A percentile compares a stretch with the other conserved stretches of the same genome.
phyloP scores from a whole-genome alignment of 176 grass and related monocot genomes.

The Hordeum marinum region DNA sequence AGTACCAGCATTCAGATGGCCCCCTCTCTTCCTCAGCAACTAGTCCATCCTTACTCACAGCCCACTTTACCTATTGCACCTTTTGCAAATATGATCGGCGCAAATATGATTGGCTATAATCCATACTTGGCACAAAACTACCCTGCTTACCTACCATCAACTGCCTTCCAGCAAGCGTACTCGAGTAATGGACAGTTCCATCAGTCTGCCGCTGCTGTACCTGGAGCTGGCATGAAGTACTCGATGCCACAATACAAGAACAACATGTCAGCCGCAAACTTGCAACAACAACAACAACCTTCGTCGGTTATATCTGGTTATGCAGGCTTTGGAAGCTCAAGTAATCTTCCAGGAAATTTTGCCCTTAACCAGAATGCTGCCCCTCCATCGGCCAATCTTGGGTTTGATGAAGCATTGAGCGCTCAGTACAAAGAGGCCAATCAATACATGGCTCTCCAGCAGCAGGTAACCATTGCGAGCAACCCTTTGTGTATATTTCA shows the following conservation, averaged over 20 bases:
- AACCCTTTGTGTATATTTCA: neutral
- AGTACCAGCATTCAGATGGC: constrained; percentile 44
- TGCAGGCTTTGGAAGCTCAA: constrained; percentile 77
- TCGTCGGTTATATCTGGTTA: constrained; percentile 69
- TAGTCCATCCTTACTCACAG: constrained; percentile 92
- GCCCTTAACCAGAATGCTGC: constrained; percentile 55
- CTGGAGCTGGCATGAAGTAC: constrained; percentile 80
- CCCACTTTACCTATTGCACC: constrained; percentile 69
- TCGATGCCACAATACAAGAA: constrained; percentile 81
- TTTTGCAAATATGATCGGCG: constrained; percentile 79
- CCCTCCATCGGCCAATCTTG: constrained; percentile 55
- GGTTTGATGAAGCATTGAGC: constrained; percentile 79
- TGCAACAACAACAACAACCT: constrained; percentile 45
- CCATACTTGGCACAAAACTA: constrained; percentile 83
- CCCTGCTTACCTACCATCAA: constrained; percentile 71
- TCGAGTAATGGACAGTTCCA: constrained; percentile 82
- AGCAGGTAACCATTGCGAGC: constrained; percentile 56
- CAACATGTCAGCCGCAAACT: constrained; percentile 57
- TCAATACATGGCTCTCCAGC: constrained; percentile 88
- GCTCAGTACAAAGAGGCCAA: constrained; percentile 79
- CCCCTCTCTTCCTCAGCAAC: constrained; percentile 71
- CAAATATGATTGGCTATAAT: constrained; percentile 82
- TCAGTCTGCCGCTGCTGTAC: constrained; percentile 64
- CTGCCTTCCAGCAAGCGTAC: constrained; percentile 81
- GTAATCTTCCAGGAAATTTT: constrained; percentile 66